phyloP scores from a whole-genome alignment of 2,329 filamentous ascomycete species.

The Fusarium palustre region DNA sequence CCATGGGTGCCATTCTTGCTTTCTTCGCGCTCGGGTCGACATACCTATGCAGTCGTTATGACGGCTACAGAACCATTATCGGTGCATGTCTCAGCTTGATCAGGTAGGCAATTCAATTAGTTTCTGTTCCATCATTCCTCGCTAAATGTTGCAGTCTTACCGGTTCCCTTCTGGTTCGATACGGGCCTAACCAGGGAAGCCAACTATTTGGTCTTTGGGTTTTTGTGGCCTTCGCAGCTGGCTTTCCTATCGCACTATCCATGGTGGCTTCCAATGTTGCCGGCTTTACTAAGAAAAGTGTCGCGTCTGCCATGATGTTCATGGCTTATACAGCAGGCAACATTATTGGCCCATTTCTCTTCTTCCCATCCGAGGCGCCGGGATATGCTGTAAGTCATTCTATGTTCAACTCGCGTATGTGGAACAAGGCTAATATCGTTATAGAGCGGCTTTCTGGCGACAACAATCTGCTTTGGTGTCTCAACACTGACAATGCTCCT shows the following conservation, averaged over 20 bases:
- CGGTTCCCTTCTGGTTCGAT: conserved; percentile 38
- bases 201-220: conserved; percentile 31
- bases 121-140: rapidly evolving
- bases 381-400: conserved; percentile 32
- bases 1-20: conserved; percentile 36
- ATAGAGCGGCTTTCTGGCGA: conserved; percentile 42
- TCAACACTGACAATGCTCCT: conserved; percentile 30
- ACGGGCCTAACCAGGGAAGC: conserved; percentile 32
- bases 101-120: conserved; percentile 15
- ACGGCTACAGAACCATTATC: conserved; percentile 34
- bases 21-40: conserved; percentile 36
- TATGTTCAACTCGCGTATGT: rapidly evolving
- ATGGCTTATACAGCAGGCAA: conserved; percentile 40
- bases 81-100: conserved; percentile 34
- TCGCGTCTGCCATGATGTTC: conserved; percentile 43
- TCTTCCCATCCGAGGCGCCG: conserved; percentile 36
- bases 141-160: conserved; percentile 17
- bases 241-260: conserved; percentile 34
- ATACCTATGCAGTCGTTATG: conserved; percentile 36
- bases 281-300: conserved; percentile 43
- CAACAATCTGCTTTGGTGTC: conserved; percentile 36
- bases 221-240: conserved; percentile 41
- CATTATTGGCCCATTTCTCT: conserved; percentile 41
- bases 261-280: conserved; percentile 42
- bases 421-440: not conserved